Base-by-base conservation (phyloP, 129 eudicot genomes). In the Lonicera japonica region DNA sequence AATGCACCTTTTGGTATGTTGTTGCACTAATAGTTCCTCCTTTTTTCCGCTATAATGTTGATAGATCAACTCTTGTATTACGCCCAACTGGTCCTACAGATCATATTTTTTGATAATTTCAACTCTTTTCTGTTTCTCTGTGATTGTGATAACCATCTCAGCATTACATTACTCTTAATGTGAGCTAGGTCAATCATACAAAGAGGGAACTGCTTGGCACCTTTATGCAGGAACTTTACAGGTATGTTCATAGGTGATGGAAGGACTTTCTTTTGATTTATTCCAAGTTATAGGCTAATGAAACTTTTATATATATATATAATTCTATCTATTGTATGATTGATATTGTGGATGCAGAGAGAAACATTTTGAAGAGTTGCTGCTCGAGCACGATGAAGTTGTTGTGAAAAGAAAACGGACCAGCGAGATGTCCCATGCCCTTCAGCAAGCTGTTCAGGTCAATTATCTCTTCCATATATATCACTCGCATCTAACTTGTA, bases 1-100 rank as follows among this genome's bases (percentile, higher is more conserved):
- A 60, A 94, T 94, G 99, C 99, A 94, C 74, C 88, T 94, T 54
- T 77, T 94, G 91, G 99, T n/a, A n/a, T n/a, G n/a, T n/a, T n/a
- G n/a, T n/a, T n/a, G n/a, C n/a, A n/a, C n/a, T n/a, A n/a, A n/a
- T n/a, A n/a, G n/a, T n/a, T n/a, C n/a, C n/a, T n/a, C n/a, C n/a
- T n/a, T n/a, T n/a, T n/a, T n/a, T n/a, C n/a, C n/a, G n/a, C n/a
- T n/a, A n/a, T n/a, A n/a, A n/a, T n/a, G n/a, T n/a, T n/a, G n/a
- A n/a, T n/a, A n/a, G n/a, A n/a, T n/a, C n/a, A n/a, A n/a, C n/a
- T n/a, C n/a, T n/a, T n/a, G n/a, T n/a, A n/a, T n/a, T n/a, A n/a
- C n/a, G n/a, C n/a, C n/a, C n/a, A n/a, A n/a, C n/a, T n/a, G n/a
- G n/a, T n/a, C n/a, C n/a, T n/a, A n/a, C n/a, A n/a, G n/a, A n/a